A percentile compares a stretch with the other conserved stretches of the same genome.
Evolutionary conservation across 768 basidiomycete genomes (phyloP).

Genomic region (Hygrocybe punicea): DNA sequence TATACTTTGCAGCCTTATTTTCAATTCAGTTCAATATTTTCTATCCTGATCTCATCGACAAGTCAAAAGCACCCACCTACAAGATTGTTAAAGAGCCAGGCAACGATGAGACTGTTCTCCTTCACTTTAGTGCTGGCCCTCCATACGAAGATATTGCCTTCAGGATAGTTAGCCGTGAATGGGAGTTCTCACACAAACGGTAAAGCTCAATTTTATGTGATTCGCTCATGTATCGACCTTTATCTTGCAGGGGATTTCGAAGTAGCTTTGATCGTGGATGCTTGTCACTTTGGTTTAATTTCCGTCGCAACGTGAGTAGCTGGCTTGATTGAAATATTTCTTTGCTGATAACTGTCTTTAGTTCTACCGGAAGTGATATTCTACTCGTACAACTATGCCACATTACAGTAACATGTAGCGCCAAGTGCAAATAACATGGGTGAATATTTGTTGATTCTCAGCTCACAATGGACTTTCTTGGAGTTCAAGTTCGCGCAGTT

Average conservation of each 20-base stretch:
- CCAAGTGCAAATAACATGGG: too few relatives aligned
- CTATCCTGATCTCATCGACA: slow-evolving; percentile 99
- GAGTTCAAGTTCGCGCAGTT: too few relatives aligned
- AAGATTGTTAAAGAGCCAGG: slow-evolving; percentile 91
- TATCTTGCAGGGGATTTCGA: slow-evolving; percentile 73
- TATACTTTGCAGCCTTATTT: slow-evolving; percentile 9
- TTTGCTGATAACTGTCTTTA: slow-evolving; percentile 6
- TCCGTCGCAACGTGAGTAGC: slow-evolving; percentile 79
- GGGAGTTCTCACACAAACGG: slow-evolving; percentile 99
- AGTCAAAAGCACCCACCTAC: slow-evolving; percentile 94
- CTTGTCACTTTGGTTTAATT: slow-evolving; percentile 93
- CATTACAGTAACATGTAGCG: too few relatives aligned
- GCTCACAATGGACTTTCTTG: too few relatives aligned
- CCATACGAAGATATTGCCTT: slow-evolving; percentile 99
- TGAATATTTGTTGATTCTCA: too few relatives aligned
- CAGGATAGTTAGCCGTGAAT: slow-evolving; percentile 94
- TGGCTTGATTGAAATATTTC: not conserved
- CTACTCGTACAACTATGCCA: too few relatives aligned
- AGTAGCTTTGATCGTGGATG: slow-evolving; percentile 97
- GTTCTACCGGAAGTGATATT: not conserved
- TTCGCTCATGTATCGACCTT: slow-evolving; percentile 3
- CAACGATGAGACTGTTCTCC: slow-evolving; percentile 90
- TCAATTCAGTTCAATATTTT: slow-evolving; percentile 82
- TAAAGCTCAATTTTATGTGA: slow-evolving; percentile 22
- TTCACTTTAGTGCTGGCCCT: slow-evolving; percentile 94